Evolutionary conservation across 495 filamentous ascomycete species (phyloP).

Genomic region (Apodospora peruviana): DNA sequence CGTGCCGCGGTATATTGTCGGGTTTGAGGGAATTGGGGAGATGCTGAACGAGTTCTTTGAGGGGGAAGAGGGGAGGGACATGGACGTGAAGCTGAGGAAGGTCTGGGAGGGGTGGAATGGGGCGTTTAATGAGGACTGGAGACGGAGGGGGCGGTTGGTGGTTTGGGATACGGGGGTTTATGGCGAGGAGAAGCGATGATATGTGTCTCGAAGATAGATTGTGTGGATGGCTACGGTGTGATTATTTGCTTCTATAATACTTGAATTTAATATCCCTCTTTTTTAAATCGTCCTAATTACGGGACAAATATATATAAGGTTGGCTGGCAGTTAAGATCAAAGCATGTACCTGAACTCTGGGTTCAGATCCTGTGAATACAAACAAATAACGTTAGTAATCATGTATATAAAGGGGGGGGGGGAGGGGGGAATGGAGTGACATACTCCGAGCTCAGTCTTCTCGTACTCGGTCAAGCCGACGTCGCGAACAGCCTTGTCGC

Average conservation of each 20-base stretch:
- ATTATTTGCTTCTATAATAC: background rate
- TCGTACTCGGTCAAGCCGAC: conserved; percentile 63
- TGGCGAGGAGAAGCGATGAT: background rate
- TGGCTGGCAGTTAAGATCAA: too few relatives aligned
- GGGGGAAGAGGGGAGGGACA: conserved; percentile 34
- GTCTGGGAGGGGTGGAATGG: conserved; percentile 77
- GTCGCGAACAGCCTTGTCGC: conserved; percentile 47
- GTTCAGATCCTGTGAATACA: conserved; percentile 45
- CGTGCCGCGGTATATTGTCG: conserved; percentile 50
- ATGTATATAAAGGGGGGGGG: background rate
- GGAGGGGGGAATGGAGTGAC: conserved; percentile 4
- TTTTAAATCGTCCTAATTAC: background rate
- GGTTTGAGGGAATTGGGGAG: conserved; percentile 47
- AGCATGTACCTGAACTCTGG: conserved; percentile 56
- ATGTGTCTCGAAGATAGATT: background rate
- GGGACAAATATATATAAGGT: background rate
- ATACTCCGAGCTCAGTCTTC: conserved; percentile 60
- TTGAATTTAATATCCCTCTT: background rate
- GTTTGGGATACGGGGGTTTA: conserved; percentile 59
- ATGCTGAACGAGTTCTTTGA: conserved; percentile 39
- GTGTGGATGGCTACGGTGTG: background rate
- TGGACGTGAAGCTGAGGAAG: conserved; percentile 39
- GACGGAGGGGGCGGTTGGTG: conserved; percentile 77
- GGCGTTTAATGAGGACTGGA: conserved; percentile 80
- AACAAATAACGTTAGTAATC: background rate